A percentile compares a stretch with the other conserved stretches of the same genome.
These are phyloP conservation scores for Melocanna baccifera DNA, from an alignment of 176 grass and related monocot species.

Conservation along the genomic window DNA sequence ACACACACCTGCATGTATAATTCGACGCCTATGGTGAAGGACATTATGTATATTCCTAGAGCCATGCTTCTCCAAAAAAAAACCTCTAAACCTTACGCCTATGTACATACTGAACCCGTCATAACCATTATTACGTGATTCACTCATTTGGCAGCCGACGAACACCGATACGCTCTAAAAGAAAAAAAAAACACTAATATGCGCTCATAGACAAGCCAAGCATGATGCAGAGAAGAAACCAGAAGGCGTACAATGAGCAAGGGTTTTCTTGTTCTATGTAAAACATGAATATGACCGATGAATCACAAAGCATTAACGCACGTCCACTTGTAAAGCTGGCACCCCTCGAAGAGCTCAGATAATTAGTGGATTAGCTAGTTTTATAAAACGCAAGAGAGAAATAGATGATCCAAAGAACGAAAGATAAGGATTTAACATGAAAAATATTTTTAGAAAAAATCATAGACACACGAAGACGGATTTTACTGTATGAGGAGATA, in stretches of 20 bases:
- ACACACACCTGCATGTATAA: too few species aligned
- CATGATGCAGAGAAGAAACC: neutral
- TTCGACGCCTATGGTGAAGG: too few species aligned
- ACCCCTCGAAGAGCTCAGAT: neutral
- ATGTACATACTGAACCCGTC: neutral
- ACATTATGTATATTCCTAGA: too few species aligned
- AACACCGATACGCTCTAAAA: neutral
- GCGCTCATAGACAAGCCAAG: neutral
- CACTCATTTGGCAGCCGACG: neutral
- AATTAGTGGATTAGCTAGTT: neutral
- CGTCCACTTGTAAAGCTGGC: neutral
- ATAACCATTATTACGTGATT: neutral
- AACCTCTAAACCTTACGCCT: too few species aligned
- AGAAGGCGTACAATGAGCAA: neutral
- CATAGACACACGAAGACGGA: too few species aligned
- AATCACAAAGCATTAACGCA: neutral
- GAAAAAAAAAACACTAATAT: neutral
- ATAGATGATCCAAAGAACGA: too few species aligned
- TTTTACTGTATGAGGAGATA: too few species aligned
- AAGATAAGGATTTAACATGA: too few species aligned
- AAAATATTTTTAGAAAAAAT: too few species aligned
- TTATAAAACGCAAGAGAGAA: too few species aligned
- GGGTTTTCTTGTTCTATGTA: neutral
- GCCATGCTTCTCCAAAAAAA: too few species aligned
- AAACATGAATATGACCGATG: neutral